Evolutionary conservation across 768 basidiomycete genomes (phyloP).

Genomic region (Postia placenta): DNA sequence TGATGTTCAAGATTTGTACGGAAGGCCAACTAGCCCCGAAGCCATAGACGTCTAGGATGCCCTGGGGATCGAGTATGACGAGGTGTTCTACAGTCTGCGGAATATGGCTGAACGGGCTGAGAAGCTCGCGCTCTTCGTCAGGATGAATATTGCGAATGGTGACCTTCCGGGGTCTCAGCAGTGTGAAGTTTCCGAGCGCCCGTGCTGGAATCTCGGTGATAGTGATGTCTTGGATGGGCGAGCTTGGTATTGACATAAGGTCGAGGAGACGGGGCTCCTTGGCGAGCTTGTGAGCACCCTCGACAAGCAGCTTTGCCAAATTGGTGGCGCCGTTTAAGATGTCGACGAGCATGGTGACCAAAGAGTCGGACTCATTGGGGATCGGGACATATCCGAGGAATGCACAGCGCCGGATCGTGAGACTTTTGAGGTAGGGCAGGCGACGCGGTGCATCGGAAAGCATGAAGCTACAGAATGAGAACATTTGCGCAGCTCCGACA

Average conservation of each 20-base stretch:
- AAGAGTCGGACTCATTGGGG: slow-evolving; percentile 9
- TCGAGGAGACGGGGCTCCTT: slow-evolving; percentile 10
- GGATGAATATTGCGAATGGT: no score
- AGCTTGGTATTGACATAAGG: slow-evolving; percentile 15
- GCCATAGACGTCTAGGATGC: no score
- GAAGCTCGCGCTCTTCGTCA: no score
- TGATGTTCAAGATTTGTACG: slow-evolving; percentile 14
- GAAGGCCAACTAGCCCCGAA: slow-evolving; percentile 10
- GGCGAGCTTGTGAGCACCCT: slow-evolving; percentile 12
- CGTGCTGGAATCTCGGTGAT: no score
- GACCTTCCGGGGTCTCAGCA: no score
- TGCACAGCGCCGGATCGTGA: slow-evolving; percentile 11
- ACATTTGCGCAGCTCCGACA: slow-evolving; percentile 12
- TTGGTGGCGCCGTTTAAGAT: slow-evolving; percentile 12
- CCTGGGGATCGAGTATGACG: no score
- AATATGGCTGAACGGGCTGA: no score
- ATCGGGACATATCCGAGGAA: slow-evolving; percentile 8
- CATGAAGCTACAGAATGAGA: slow-evolving; percentile 12
- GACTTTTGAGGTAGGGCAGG: slow-evolving; percentile 9
- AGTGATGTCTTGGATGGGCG: no score
- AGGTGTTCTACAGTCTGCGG: no score
- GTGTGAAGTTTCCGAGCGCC: no score
- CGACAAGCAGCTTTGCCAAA: slow-evolving; percentile 12
- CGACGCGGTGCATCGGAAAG: slow-evolving; percentile 6
- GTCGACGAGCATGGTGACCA: slow-evolving; percentile 10